These are phyloP conservation scores for Trypanosoma avium DNA, from an alignment of 208 protist species.

Conservation along the genomic window DNA sequence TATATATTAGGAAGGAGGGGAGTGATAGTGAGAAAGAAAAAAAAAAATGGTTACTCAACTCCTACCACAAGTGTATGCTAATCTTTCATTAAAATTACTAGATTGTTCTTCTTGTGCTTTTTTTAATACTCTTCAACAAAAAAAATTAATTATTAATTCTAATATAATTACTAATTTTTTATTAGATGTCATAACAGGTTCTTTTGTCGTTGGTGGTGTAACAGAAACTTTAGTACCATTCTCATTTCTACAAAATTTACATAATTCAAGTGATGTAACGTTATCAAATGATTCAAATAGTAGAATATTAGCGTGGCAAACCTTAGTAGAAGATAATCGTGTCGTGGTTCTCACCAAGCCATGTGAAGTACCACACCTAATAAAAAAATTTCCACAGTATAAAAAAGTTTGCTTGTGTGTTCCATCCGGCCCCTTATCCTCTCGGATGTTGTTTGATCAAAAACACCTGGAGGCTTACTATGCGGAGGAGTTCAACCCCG, in stretches of 20 bases:
- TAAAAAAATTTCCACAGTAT: conserved; percentile 26
- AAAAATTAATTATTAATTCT: neutral
- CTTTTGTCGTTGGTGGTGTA: conserved; percentile 46
- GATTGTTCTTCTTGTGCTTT: conserved; percentile 56
- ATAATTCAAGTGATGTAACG: conserved; percentile 29
- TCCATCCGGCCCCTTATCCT: conserved; percentile 61
- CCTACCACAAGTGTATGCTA: conserved; percentile 2
- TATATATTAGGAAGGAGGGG: neutral
- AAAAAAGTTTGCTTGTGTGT: conserved; percentile 63
- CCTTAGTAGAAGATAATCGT: conserved; percentile 21
- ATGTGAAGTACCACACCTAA: conserved; percentile 19
- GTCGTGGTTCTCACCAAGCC: conserved; percentile 24
- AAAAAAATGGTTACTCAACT: conserved; percentile 5
- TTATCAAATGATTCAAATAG: too few species aligned
- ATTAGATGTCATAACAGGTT: conserved; percentile 44
- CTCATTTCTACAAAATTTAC: conserved; percentile 30
- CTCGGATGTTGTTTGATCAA: conserved; percentile 53
- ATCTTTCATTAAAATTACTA: conserved; percentile 35
- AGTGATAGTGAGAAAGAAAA: neutral
- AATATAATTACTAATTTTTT: neutral
- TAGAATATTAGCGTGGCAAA: conserved; percentile 34
- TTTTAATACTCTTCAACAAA: conserved; percentile 9
- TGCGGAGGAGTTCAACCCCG: conserved; percentile 21
- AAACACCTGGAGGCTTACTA: conserved; percentile 49
- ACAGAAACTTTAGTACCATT: conserved; percentile 64